phyloP scores from a whole-genome alignment of 306 rosid species.

The Inga laurina region DNA sequence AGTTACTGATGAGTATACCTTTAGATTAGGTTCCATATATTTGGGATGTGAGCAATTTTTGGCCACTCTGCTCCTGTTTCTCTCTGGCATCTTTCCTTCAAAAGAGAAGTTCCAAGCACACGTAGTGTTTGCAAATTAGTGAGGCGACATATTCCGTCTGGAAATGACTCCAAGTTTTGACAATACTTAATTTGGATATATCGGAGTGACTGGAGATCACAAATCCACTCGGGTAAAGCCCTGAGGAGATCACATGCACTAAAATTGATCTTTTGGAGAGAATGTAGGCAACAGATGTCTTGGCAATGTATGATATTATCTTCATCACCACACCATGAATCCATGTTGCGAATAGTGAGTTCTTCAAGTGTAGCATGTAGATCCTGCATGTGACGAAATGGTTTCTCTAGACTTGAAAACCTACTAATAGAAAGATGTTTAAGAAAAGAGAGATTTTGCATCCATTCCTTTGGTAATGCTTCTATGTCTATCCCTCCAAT shows the following conservation, averaged over 20 bases:
- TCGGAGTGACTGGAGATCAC: not conserved
- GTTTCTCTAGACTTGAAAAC: no score
- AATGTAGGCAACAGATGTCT: not conserved
- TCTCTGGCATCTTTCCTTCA: not conserved
- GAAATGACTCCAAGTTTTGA: not conserved
- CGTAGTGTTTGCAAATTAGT: not conserved
- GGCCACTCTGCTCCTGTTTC: not conserved
- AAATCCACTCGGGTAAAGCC: not conserved
- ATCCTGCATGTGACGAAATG: not conserved
- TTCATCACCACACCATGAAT: not conserved
- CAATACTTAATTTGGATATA: rapidly evolving
- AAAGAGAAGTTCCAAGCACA: not conserved
- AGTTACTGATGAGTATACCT: no score
- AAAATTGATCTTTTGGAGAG: not conserved
- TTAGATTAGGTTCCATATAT: no score
- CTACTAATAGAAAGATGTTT: not conserved
- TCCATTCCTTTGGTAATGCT: not conserved
- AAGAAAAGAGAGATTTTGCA: not conserved
- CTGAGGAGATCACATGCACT: no score
- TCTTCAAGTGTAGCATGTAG: not conserved
- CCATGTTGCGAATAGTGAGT: not conserved
- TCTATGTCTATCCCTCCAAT: not conserved
- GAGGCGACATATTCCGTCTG: conserved; percentile 2
- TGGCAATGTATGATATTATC: not conserved
- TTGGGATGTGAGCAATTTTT: not conserved